Evolutionary conservation across 1,284 basidiomycete genomes (phyloP), one percentile per base, ranked within the genome.

Genomic region (Agroathelia rolfsii): DNA sequence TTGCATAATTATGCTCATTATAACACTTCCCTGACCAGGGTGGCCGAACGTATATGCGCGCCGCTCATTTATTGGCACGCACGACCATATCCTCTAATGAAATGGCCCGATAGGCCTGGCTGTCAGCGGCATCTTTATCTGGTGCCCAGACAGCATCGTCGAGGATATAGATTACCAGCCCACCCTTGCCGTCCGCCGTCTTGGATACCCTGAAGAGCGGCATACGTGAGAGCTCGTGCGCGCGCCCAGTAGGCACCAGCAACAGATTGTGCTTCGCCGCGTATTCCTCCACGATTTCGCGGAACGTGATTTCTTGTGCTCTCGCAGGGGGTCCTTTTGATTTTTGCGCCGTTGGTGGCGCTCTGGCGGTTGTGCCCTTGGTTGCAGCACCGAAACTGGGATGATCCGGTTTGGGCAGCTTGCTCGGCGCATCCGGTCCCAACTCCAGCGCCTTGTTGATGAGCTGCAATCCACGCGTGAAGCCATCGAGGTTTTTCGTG

Each of bases 401-500:
- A 7, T 51, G 45, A 3, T 50, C 46, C 2, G 87, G 85, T 35
- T 75, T 76, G 20, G 61, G 67, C 25, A 90, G 61, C 39, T 66
- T 68, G 1, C 64, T 66, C 0, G 80, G 69, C 2, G 82, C 79
- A n/a, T 80, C 69, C 0, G 71, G 59, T 2, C 88, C 88, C 8
- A 95, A 62, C 37, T 84, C 80, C 47, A 94, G 74, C 6, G 94
- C 93, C 41, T 82, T 73, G 50, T 94, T 84, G 86, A 98, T 96
- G 41, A 97, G 58, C 50, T 93, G 78, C 31, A 97, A 55, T 0
- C 86, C 94, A 14, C 73, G 66, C 21, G 75, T 81, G 52, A 97
- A 95, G 1, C 75, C 76, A 2, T 70, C 59, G 44, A 86, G 61
- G 15, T 60, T 65, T 36, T 72, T 69, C 15, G 88, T 58, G n/a